Conservation (phyloP, 2,329 filamentous ascomycete genomes). For the Cladobotryum protrusum region DNA sequence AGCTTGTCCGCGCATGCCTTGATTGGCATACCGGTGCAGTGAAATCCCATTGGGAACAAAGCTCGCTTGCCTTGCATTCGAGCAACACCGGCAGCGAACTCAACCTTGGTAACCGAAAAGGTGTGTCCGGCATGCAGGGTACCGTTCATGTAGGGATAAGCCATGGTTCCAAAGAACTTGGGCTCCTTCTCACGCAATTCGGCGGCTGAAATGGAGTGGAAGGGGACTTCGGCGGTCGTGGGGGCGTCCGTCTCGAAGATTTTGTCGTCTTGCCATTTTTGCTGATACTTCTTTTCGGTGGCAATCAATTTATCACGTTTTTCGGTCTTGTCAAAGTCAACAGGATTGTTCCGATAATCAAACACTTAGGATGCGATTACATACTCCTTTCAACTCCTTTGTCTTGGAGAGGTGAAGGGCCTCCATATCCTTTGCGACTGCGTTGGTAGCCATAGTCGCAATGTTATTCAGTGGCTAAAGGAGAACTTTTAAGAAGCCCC, state of each 20-base stretch:
- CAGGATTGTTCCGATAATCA: neutral
- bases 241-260: constrained; percentile 87
- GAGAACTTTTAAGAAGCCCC: neutral
- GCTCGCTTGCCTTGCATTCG: constrained; percentile 85
- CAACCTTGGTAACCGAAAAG: constrained; percentile 87
- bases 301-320: constrained; percentile 78
- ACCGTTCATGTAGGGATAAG: constrained; percentile 71
- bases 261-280: constrained; percentile 44
- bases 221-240: constrained; percentile 67
- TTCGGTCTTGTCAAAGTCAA: constrained; percentile 54
- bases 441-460: constrained; percentile 36
- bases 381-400: constrained; percentile 54
- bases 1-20: constrained; percentile 97
- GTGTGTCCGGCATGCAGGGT: constrained; percentile 85
- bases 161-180: constrained; percentile 73
- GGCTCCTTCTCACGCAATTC: constrained; percentile 75
- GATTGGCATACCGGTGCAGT: constrained; percentile 93
- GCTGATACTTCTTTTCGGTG: constrained; percentile 88
- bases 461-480: neutral
- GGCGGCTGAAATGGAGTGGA: constrained; percentile 63
- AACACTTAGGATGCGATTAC: constrained; percentile 17
- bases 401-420: constrained; percentile 50
- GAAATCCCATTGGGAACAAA: constrained; percentile 88
- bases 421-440: constrained; percentile 44
- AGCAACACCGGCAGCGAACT: constrained; percentile 81